phyloP scores from a whole-genome alignment of 2,329 filamentous ascomycete species.

The Sporothrix pallida region DNA sequence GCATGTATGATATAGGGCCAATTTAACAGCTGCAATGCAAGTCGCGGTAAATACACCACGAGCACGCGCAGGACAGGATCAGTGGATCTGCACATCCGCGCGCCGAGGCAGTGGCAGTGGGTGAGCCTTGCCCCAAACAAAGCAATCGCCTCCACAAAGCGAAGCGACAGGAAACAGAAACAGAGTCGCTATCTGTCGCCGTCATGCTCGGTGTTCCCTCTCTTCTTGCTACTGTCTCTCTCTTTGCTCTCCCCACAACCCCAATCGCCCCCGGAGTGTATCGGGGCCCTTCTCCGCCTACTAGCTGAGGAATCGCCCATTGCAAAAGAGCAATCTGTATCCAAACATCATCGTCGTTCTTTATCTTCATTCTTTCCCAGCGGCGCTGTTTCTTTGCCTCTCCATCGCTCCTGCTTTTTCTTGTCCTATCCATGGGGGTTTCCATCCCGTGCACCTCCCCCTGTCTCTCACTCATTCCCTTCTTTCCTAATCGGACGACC shows the following conservation, averaged over 20 bases:
- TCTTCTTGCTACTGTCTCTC: not conserved
- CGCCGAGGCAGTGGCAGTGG: conserved; percentile 28
- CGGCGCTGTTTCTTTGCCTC: not conserved
- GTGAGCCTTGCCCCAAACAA: conserved; percentile 17
- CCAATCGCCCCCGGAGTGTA: conserved; percentile 17
- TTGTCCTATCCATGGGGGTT: conserved; percentile 10
- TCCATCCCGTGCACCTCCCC: not conserved
- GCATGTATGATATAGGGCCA: conserved; percentile 12
- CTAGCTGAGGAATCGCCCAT: conserved; percentile 23
- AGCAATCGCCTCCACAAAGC: conserved; percentile 15
- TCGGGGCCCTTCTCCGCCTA: conserved; percentile 26
- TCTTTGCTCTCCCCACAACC: conserved; percentile 11
- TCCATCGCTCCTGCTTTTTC: conserved; percentile 8
- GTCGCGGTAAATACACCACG: not conserved
- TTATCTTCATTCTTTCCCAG: not conserved
- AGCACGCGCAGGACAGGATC: not conserved
- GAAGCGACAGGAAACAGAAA: not conserved
- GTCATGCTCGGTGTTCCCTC: not conserved
- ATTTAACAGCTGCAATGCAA: conserved; percentile 6
- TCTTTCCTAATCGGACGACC: conserved; percentile 21
- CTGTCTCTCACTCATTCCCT: conserved; percentile 25
- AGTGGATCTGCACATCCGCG: conserved; percentile 22
- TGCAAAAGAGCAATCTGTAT: not conserved
- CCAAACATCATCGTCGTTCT: not conserved
- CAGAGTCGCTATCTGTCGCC: not conserved